phyloP scores from a whole-genome alignment of 345 rosid genomes.

The Populus simonii region DNA sequence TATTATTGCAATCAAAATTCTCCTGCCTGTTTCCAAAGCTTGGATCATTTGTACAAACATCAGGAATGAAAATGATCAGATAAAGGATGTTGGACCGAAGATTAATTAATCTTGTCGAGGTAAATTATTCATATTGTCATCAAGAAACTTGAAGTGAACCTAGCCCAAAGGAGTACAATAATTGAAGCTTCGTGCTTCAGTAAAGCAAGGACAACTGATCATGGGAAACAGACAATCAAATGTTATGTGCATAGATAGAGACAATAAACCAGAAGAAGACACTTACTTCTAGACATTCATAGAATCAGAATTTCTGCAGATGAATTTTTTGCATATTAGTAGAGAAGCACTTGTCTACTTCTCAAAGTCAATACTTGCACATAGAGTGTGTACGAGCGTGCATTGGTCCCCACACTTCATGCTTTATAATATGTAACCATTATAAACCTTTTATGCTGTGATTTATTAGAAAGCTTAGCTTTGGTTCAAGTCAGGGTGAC shows the following conservation, averaged over 20 bases:
- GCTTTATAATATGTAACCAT: neutral
- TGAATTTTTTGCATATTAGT: neutral
- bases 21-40: neutral
- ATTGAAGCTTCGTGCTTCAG: neutral
- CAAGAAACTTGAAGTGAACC: neutral
- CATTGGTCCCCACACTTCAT: neutral
- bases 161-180: neutral
- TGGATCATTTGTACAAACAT: neutral
- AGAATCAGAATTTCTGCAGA: conserved; percentile 7
- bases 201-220: neutral
- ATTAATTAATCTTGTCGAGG: too few species aligned
- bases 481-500: neutral
- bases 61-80: neutral
- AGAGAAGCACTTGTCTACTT: conserved; percentile 5
- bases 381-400: neutral
- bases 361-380: neutral
- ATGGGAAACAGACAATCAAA: neutral
- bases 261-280: neutral
- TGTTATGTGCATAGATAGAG: neutral
- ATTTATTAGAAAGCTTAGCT: neutral
- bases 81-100: neutral
- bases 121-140: neutral
- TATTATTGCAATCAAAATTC: neutral
- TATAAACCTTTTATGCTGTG: neutral
- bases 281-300: neutral